Base-by-base conservation (phyloP, 768 basidiomycete genomes). In the Naganishia antarctica region DNA sequence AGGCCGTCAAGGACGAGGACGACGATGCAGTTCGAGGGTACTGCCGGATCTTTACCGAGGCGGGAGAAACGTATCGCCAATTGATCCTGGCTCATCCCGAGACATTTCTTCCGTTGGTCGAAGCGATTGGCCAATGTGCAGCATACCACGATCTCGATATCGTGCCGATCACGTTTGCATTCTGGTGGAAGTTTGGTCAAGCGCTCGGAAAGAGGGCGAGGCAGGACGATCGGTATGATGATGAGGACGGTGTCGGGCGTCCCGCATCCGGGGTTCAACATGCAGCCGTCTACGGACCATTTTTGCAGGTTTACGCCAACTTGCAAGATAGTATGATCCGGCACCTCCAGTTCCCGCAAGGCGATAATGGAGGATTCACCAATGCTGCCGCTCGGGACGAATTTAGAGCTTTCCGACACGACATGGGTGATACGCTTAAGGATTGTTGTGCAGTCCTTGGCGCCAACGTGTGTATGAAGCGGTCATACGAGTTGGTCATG, bases 361-460 rank as follows among this genome's bases (percentile, higher is more conserved):
- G 97, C 67, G 71, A 83, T 11, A 68, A 71, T 43, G 63, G 69
- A 8, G 53, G 34, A 21, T 57, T 57, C 34, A 76, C 92, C 70
- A 81, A 83, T 21, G 85, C 86, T 18, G 90, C 93, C 78, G 96
- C 97, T 75, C 84, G 87, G 4, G 96, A 99, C 61, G 87, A 88
- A 71, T 99, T 98, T 82, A 84, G 96, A 23, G 84, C 86, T 3
- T 99, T 99, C 81, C 83, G 96, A 50, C 96, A 99, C 80, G 86
- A 92, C 66, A 98, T 99, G 90, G 96, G 96, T 41, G 93, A 99
- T 76, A 98, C 96, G 4, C 83, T 99, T 68, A 99, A 99, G 79
- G 96, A 99, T 74, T 98, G 96, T 74, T 99, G 96, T 78, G 84
- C 87, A 68, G 91, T 99, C 49, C 83, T 99, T 47, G 89, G 91